These are phyloP conservation scores for Nicotiana obtusifolia DNA, from an alignment of 257 asterid species.

Conservation along the genomic window DNA sequence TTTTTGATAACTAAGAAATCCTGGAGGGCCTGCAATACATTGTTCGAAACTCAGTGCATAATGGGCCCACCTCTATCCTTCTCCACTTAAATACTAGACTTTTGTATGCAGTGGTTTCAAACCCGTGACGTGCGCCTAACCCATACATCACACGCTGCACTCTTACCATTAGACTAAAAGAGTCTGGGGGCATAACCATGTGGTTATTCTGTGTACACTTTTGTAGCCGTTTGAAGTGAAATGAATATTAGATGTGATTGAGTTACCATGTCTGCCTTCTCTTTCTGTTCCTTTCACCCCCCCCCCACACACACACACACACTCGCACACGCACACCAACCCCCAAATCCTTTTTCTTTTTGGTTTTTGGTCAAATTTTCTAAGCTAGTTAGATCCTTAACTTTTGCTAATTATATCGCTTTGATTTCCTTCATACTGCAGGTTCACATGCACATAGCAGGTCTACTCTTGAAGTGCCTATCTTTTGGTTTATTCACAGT, in stretches of 20 bases:
- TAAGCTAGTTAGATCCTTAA: neutral
- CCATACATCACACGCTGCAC: too few relatives aligned
- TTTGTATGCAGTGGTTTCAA: too few relatives aligned
- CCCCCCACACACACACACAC: too few relatives aligned
- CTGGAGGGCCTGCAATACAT: too few relatives aligned
- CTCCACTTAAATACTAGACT: too few relatives aligned
- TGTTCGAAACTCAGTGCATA: too few relatives aligned
- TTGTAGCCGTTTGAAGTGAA: neutral
- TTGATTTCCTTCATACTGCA: conserved; percentile 35
- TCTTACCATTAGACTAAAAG: too few relatives aligned
- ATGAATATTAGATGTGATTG: neutral
- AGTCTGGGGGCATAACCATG: neutral
- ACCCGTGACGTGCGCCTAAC: too few relatives aligned
- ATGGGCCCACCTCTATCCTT: too few relatives aligned
- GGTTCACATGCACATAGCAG: conserved; percentile 92
- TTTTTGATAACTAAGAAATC: neutral
- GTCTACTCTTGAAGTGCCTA: conserved; percentile 87
- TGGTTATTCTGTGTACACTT: neutral
- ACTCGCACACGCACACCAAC: too few relatives aligned
- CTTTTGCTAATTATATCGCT: neutral
- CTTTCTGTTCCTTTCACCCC: neutral
- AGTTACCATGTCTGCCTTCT: neutral
- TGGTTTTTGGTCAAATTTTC: neutral
- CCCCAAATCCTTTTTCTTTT: neutral
- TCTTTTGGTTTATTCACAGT: conserved; percentile 88